Percentiles rank a stretch among this genome's conserved stretches.
phyloP scores from a whole-genome alignment of 768 basidiomycete species.

The Phaffia tasmanica region DNA sequence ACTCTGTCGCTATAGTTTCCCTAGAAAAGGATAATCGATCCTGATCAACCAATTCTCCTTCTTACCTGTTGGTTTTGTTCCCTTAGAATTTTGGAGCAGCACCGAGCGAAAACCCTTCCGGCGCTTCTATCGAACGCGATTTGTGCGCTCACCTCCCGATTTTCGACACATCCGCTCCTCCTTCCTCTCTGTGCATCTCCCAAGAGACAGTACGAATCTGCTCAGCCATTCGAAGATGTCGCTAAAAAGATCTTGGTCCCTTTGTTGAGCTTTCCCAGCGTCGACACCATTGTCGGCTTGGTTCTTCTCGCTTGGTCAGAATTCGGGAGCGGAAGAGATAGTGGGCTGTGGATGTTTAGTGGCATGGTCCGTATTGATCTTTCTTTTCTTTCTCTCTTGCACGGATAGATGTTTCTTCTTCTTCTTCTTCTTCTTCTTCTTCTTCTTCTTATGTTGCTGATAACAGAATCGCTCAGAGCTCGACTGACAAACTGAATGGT shows the following conservation, averaged over 20 bases:
- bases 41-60: neutral
- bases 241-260: constrained; percentile 23
- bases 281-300: constrained; percentile 13
- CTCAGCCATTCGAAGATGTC: constrained; percentile 19
- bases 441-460: too few relatives aligned
- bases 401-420: too few relatives aligned
- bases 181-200: constrained; percentile 1
- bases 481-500: neutral
- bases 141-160: constrained; percentile 21
- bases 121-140: constrained; percentile 21
- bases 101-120: constrained; percentile 12
- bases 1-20: too few relatives aligned
- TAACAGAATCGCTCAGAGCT: too few relatives aligned
- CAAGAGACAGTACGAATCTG: neutral
- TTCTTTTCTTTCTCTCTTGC: neutral
- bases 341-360: constrained; percentile 7
- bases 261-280: constrained; percentile 18
- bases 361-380: neutral
- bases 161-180: constrained; percentile 18
- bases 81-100: constrained; percentile 11
- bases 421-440: neutral
- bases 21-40: neutral
- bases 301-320: constrained; percentile 5
- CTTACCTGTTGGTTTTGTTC: neutral
- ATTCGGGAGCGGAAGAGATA: constrained; percentile 9